Base-by-base conservation (phyloP, 2,329 filamentous ascomycete genomes). In the Colletotrichum filicis region DNA sequence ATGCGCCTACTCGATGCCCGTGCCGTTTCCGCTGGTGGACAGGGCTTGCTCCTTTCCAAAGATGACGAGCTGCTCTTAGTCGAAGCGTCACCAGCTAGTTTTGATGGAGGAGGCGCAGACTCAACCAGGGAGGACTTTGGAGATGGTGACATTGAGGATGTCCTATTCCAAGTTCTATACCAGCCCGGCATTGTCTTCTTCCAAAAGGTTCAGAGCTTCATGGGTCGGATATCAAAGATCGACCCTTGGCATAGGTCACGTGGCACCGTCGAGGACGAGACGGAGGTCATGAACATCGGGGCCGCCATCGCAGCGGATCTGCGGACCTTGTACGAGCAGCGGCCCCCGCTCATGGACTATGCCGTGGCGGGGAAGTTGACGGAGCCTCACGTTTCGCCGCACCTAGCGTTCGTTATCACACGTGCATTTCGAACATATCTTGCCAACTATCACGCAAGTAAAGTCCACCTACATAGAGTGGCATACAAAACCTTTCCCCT, bases 111-210 rank as follows among this genome's bases (percentile, higher is more conserved):
- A 5, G 78, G 76, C 7, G 77, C 76, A 2, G 79, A 78, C 4
- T 66, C 74, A 30, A 57, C 53, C 1, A 56, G 52, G 58, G 77
- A 74, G 32, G 74, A 75, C 37, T 16, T 68, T 3, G 71, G 77
- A 1, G 79, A 83, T 26, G 76, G 79, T 12, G 83, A 85, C 61
- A 83, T 84, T 14, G 86, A 89, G 61, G 86, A 89, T 53, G 84
- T 87, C 1, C 79, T 90, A 0, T 89, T 89, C 71, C 87, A 89
- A 71, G 83, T 87, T 0, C 78, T 90, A 3, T 89, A 88, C 74
- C 85, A 88, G n/a, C 88, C 87, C 0, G 87, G 87, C 0, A 85
- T 89, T 24, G 80, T 87, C 3, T 90, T 91, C 77, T 90, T 88
- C 74, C 88, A 90, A 67, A 88, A 89, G 73, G 87, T 90, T 0